These are phyloP conservation scores for Suillus clintonianus DNA, from an alignment of 768 basidiomycete species.

Conservation along the genomic window DNA sequence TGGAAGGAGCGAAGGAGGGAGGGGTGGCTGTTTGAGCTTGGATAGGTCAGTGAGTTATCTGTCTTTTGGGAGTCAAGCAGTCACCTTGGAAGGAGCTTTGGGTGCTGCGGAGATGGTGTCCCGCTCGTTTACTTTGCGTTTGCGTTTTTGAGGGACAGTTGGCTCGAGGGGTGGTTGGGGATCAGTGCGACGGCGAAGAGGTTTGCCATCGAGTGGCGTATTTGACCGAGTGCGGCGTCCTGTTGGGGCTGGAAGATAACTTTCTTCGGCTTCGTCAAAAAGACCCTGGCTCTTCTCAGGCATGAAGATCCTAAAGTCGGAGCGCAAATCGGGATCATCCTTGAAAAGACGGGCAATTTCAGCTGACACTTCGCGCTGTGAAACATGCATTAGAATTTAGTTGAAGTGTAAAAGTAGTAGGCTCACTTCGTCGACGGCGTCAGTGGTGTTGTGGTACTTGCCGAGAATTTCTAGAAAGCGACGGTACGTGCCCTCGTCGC, in stretches of 20 bases:
- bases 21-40: slow-evolving; percentile 23
- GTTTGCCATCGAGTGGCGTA: slow-evolving; percentile 33
- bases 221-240: slow-evolving; percentile 37
- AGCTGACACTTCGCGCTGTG: slow-evolving; percentile 66
- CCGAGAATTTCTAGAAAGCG: slow-evolving; percentile 78
- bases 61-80: not conserved
- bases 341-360: slow-evolving; percentile 73
- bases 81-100: slow-evolving; percentile 1
- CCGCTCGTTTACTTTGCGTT: slow-evolving; percentile 54
- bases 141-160: slow-evolving; percentile 66
- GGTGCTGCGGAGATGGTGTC: slow-evolving; percentile 9
- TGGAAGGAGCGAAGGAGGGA: slow-evolving; percentile 19
- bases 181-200: slow-evolving; percentile 48
- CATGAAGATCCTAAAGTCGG: slow-evolving; percentile 77
- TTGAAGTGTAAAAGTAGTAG: slow-evolving; percentile 3
- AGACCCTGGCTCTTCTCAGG: slow-evolving; percentile 57
- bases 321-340: slow-evolving; percentile 71
- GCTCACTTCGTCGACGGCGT: slow-evolving; percentile 61
- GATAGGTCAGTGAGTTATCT: not conserved
- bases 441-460: slow-evolving; percentile 59
- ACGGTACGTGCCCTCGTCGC: slow-evolving; percentile 85
- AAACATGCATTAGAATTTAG: not conserved
- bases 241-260: slow-evolving; percentile 26
- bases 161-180: slow-evolving; percentile 38
- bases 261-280: slow-evolving; percentile 45